phyloP scores from a whole-genome alignment of 2,329 filamentous ascomycete species.

The Daldinia sp. region DNA sequence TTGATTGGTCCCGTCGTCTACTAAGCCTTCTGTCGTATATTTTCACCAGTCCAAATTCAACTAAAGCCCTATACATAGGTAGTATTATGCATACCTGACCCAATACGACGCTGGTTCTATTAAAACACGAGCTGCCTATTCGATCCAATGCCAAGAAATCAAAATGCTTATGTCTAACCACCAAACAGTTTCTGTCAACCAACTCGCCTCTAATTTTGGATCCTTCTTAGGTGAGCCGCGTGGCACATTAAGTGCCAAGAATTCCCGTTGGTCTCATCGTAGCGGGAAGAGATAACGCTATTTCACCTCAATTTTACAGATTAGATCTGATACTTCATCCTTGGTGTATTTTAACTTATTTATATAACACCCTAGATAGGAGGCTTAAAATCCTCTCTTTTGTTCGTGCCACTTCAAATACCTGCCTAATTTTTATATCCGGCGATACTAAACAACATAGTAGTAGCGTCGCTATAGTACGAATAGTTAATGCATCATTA shows the following conservation, averaged over 20 bases:
- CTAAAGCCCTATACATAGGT: not conserved
- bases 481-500: not conserved
- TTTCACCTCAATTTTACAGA: not conserved
- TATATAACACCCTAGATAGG: slow-evolving; percentile 2
- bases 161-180: not conserved
- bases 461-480: not conserved
- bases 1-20: not conserved
- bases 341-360: not conserved
- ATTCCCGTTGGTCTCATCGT: slow-evolving; percentile 11
- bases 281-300: slow-evolving; percentile 5
- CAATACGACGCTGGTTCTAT: not conserved
- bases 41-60: slow-evolving; percentile 1
- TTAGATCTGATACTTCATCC: not conserved
- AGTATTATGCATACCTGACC: not conserved
- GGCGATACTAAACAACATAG: not conserved
- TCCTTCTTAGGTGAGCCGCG: slow-evolving; percentile 3
- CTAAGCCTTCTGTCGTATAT: not conserved
- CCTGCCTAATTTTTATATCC: slow-evolving; percentile 3
- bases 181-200: not conserved
- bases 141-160: slow-evolving; percentile 4
- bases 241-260: slow-evolving; percentile 14
- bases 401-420: not conserved
- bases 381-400: slow-evolving; percentile 1
- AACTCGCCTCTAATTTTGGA: slow-evolving; percentile 2
- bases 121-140: slow-evolving; percentile 9